phyloP scores from a whole-genome alignment of 345 rosid genomes.

The Alliaria petiolata region DNA sequence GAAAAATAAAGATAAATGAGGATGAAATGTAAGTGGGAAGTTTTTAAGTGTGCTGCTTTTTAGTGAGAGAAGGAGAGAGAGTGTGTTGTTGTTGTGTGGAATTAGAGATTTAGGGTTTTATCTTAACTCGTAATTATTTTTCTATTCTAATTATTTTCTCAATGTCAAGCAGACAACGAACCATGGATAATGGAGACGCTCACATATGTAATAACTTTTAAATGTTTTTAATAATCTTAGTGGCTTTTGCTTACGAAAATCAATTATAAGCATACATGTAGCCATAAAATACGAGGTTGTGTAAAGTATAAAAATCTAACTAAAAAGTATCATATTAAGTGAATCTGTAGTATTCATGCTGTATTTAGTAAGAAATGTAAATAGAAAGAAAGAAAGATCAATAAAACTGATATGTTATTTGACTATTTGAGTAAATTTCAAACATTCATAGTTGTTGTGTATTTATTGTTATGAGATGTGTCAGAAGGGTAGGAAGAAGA shows the following conservation, averaged over 20 bases:
- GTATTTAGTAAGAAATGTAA: no score
- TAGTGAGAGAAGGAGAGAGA: slow-evolving; percentile 22
- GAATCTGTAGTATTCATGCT: background rate
- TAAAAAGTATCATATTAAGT: background rate
- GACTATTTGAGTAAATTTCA: background rate
- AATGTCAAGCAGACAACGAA: slow-evolving; percentile 8
- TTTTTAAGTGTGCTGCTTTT: slow-evolving; percentile 1
- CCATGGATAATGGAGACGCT: background rate
- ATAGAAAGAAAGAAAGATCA: no score
- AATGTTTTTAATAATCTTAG: background rate
- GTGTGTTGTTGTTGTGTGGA: background rate
- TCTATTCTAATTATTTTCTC: background rate
- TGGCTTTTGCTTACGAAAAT: background rate
- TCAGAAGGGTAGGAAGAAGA: background rate
- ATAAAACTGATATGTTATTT: background rate
- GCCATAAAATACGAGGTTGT: slow-evolving; percentile 13
- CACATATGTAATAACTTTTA: background rate
- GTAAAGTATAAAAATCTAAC: background rate
- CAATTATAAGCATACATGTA: background rate
- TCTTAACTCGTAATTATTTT: background rate
- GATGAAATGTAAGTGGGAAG: slow-evolving; percentile 12
- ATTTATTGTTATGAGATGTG: background rate
- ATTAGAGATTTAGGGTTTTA: slow-evolving; percentile 13
- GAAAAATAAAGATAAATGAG: background rate
- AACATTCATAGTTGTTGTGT: background rate